Conservation (phyloP, 2,329 filamentous ascomycete genomes). For the Colletotrichum sp. region DNA sequence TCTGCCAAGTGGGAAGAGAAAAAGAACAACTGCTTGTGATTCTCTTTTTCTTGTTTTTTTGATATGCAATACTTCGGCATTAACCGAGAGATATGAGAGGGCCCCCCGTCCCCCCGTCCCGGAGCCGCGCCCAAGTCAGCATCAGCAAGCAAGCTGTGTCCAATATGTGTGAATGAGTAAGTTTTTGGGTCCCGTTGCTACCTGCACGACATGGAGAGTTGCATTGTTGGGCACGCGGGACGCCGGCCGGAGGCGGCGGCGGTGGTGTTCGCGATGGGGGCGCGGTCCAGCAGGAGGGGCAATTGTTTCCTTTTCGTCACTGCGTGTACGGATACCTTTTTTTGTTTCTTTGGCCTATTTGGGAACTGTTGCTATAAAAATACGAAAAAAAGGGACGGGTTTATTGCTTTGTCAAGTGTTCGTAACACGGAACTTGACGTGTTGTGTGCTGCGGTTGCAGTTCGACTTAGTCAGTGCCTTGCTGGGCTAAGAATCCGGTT, state of each 20-base stretch:
- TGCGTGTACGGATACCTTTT: background rate
- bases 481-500: background rate
- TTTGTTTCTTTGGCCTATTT: background rate
- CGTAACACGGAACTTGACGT: background rate
- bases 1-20: background rate
- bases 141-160: background rate
- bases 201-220: background rate
- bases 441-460: background rate
- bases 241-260: background rate
- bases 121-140: background rate
- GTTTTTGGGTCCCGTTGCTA: background rate
- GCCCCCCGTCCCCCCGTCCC: background rate
- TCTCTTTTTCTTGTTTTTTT: background rate
- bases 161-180: conserved; percentile 6
- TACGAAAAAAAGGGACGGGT: background rate
- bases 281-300: background rate
- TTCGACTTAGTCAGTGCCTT: background rate
- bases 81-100: conserved; percentile 1
- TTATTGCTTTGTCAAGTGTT: background rate
- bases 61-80: background rate
- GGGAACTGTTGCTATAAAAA: conserved; percentile 5
- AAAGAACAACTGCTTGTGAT: background rate
- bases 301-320: background rate
- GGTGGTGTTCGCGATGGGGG: background rate
- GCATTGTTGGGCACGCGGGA: background rate